These are phyloP conservation scores for Eryngium alpinum DNA, from an alignment of 140 eudicot genomes.

Conservation along the genomic window DNA sequence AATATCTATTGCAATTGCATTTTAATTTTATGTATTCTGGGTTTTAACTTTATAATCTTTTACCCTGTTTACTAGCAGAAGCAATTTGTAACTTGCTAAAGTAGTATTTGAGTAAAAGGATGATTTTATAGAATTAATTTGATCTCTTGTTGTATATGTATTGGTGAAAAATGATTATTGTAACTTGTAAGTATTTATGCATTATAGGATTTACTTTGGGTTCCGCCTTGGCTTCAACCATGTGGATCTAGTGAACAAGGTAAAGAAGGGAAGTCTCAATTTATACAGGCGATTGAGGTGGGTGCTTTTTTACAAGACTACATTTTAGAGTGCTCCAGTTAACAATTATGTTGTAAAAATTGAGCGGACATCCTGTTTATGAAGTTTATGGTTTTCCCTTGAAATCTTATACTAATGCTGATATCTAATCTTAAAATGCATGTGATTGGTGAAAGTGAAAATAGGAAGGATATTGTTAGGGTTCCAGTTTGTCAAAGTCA, in stretches of 20 bases:
- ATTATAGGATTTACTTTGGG: conserved; percentile 57
- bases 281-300: conserved; percentile 25
- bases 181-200: background rate
- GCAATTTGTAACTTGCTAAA: background rate
- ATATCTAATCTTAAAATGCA: no score
- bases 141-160: background rate
- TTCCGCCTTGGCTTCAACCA: conserved; percentile 66
- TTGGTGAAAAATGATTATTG: background rate
- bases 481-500: no score
- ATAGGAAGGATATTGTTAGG: no score
- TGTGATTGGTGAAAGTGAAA: no score
- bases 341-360: no score
- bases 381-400: no score
- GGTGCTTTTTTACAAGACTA: background rate
- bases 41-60: background rate
- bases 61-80: background rate
- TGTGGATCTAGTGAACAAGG: conserved; percentile 15
- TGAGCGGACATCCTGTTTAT: no score
- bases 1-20: background rate
- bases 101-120: background rate
- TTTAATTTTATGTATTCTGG: background rate
- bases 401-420: no score
- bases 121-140: background rate
- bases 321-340: no score
- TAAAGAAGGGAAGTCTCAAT: conserved; percentile 17